Base-by-base conservation (phyloP, 139 green algal species). In the Zygnema cylindricum region DNA sequence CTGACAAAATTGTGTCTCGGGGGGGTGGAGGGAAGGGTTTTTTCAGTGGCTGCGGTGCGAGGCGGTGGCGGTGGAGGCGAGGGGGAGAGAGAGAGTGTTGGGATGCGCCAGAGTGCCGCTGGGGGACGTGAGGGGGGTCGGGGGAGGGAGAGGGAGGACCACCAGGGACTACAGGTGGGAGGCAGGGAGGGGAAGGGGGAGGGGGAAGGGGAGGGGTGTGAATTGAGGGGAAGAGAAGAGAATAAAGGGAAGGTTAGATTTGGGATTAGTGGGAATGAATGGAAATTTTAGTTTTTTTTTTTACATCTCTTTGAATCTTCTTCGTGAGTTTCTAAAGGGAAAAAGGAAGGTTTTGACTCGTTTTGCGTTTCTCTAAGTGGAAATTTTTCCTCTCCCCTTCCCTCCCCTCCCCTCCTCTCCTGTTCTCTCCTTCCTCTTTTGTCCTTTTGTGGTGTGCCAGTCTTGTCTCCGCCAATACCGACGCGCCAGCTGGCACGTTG, bases 1-100 rank as follows among this genome's bases (percentile, higher is more conserved):
- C n/a, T n/a, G n/a, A n/a, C n/a, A n/a, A n/a, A n/a, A n/a, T n/a
- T n/a, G n/a, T n/a, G n/a, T n/a, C n/a, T n/a, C n/a, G n/a, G n/a
- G n/a, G n/a, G n/a, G n/a, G n/a, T n/a, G n/a, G n/a, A n/a, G n/a
- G n/a, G n/a, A n/a, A n/a, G n/a, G n/a, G n/a, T n/a, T n/a, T n/a
- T n/a, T n/a, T n/a, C 79, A 86, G 79, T 41, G 25, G 11, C 36
- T 86, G 1, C 23, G n/a, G 25, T 87, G 82, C n/a, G 82, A 87
- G n/a, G 82, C 82, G 42, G 81, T 87, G 39, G 82, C 82, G 82
- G 38, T 55, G 23, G 54, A 87, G 82, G 21, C 57, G 25, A 32
- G 57, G 16, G 82, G 82, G 25, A 23, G 82, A n/a, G 82, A 87
- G n/a, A 69, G 82, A 55, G 54, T 87, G 41, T 55, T 87, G 41